Conservation (phyloP, 2,329 filamentous ascomycete genomes). For the Diaporthe sp. region DNA sequence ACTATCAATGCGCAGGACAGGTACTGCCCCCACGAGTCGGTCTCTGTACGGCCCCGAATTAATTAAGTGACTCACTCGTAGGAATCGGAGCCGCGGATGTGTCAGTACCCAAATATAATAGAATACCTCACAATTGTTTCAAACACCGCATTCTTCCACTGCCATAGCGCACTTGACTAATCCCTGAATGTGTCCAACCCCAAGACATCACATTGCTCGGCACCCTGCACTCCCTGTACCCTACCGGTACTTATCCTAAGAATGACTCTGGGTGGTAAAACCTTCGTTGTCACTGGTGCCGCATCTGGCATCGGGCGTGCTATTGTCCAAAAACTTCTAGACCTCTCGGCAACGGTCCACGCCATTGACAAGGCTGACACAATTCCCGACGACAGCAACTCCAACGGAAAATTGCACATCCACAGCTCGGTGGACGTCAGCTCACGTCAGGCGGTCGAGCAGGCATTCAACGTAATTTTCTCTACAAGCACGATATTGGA, state of each 20-base stretch:
- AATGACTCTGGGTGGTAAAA: neutral
- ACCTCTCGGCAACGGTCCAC: neutral
- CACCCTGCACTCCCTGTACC: neutral
- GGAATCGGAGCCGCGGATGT: neutral
- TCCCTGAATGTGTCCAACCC: neutral
- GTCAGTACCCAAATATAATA: too few species aligned
- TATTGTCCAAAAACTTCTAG: neutral
- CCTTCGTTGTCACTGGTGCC: neutral
- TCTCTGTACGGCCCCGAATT: neutral
- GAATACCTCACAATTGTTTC: too few species aligned
- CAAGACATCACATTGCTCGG: neutral
- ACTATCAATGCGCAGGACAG: neutral
- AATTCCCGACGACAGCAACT: neutral
- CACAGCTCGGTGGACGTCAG: neutral
- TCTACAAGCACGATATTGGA: slow-evolving; percentile 47
- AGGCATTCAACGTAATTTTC: neutral
- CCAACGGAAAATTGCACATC: neutral
- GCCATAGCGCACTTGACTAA: too few species aligned
- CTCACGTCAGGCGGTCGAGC: neutral
- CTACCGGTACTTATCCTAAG: neutral
- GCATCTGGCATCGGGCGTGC: neutral
- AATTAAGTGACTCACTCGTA: neutral
- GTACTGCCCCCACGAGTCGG: too few species aligned
- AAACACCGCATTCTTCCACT: too few species aligned
- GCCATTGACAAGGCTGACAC: neutral